Percentiles rank a stretch among this genome's conserved stretches.
phyloP scores from a whole-genome alignment of 768 basidiomycete species.

The Tylopilus balloui region DNA sequence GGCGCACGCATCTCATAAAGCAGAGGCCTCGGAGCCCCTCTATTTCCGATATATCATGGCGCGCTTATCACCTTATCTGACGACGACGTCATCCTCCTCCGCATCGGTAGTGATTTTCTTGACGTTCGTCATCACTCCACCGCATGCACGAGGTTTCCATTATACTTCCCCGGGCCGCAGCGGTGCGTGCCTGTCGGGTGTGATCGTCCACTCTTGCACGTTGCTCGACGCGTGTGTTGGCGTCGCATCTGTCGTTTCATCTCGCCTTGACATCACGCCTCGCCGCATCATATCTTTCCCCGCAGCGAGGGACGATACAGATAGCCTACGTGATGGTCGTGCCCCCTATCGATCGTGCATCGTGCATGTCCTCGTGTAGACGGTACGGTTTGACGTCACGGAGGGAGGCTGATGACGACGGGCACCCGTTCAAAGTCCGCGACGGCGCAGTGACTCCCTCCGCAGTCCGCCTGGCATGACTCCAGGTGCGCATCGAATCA shows the following conservation, averaged over 20 bases:
- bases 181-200: constrained; percentile 12
- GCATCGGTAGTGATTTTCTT: constrained; percentile 18
- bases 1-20: constrained; percentile 16
- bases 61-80: constrained; percentile 14
- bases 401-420: no score
- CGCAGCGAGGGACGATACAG: no score
- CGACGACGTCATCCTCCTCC: constrained; percentile 17
- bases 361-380: constrained; percentile 1
- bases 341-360: no score
- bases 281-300: no score
- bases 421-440: background rate
- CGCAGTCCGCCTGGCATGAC: no score
- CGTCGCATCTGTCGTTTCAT: background rate
- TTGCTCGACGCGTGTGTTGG: constrained; percentile 5
- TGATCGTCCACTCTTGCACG: constrained; percentile 15
- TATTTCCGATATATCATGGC: constrained; percentile 19
- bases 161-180: constrained; percentile 17
- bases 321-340: no score
- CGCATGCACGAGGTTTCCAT: constrained; percentile 22
- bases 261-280: constrained; percentile 18
- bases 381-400: no score
- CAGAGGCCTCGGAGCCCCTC: constrained; percentile 22
- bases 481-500: background rate
- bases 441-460: background rate
- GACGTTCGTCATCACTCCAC: constrained; percentile 7